Base-by-base conservation (phyloP, 2,329 filamentous ascomycete species). In the Colletotrichum lentis region DNA sequence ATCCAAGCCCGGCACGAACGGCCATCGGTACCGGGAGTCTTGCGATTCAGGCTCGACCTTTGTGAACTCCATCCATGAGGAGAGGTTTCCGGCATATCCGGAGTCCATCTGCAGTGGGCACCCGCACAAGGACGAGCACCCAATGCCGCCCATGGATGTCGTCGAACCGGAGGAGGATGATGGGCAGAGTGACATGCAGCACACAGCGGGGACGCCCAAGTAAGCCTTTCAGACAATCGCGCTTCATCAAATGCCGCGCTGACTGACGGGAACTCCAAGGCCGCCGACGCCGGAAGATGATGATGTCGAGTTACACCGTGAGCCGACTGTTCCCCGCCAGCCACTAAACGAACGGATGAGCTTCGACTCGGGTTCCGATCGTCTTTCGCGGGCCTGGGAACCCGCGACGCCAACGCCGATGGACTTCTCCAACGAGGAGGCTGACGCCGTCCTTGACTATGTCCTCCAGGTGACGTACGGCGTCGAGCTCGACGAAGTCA, bases 41-140 rank as follows among this genome's bases (percentile, higher is more conserved):
- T 78, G 62, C 24, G 78, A 76, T 2, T 80, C 78, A 3, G 79
- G 78, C 35, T 80, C 77, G 16, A 80, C 78, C 0, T 79, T 78
- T 69, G 76, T 79, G 27, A 43, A 69, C 41, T 69, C 67, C 24
- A 58, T 69, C 47, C 43, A 63, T 16, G 67, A 46, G 16, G 68
- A 70, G 35, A 69, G 55, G 56, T 56, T 68, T 56, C 61, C 60
- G 55, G 65, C 60, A n/a, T 56, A 69, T 52, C 61, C 68, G 44
- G 60, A 69, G 5, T 61, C 60, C 31, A 37, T 52, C 31, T 60
- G 53, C 24, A 24, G 27, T 22, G 44, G 54, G 22, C 54, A 57
- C 46, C 27, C 27, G 27, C 6, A 27, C 27, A 27, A 27, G 27
- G 79, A 79, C 44, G 76, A 79, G 39, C 77, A 79, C 8, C 37